phyloP scores from a whole-genome alignment of 2,329 filamentous ascomycete genomes.

The Xylariaceae sp. region DNA sequence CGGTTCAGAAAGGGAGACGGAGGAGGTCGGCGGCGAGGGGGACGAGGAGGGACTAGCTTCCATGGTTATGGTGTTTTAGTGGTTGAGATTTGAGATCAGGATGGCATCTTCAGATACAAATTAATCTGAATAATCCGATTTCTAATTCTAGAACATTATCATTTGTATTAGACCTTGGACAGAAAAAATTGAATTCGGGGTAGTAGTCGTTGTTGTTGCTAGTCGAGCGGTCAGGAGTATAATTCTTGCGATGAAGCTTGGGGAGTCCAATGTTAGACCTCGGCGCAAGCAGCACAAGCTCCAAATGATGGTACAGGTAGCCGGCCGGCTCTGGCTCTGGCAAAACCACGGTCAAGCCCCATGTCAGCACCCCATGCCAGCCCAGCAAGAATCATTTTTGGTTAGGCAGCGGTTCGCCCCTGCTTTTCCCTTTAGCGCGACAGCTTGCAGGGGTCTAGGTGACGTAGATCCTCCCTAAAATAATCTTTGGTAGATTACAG shows the following conservation, averaged over 20 bases:
- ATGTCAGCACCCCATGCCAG: too few relatives aligned
- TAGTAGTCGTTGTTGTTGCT: background rate
- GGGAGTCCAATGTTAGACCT: conserved; percentile 25
- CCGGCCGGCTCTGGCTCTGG: background rate
- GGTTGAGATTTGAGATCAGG: background rate
- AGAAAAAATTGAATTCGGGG: background rate
- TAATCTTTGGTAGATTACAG: conserved; percentile 10
- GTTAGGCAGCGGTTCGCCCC: background rate
- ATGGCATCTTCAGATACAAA: conserved; percentile 3
- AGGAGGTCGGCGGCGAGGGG: conserved; percentile 11
- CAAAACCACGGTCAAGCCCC: too few relatives aligned
- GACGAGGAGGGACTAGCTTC: conserved; percentile 21
- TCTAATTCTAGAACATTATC: too few relatives aligned
- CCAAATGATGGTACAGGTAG: too few relatives aligned
- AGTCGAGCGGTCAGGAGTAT: background rate
- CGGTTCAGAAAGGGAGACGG: conserved; percentile 43
- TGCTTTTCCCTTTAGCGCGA: background rate
- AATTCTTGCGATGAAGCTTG: background rate
- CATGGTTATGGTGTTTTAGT: conserved; percentile 23
- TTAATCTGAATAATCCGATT: too few relatives aligned
- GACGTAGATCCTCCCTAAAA: conserved; percentile 21
- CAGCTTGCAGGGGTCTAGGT: conserved; percentile 17
- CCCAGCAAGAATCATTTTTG: too few relatives aligned
- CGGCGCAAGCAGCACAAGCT: conserved; percentile 25
- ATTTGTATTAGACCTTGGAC: too few relatives aligned